phyloP scores from a whole-genome alignment of 345 rosid genomes.

The Turnera subulata region DNA sequence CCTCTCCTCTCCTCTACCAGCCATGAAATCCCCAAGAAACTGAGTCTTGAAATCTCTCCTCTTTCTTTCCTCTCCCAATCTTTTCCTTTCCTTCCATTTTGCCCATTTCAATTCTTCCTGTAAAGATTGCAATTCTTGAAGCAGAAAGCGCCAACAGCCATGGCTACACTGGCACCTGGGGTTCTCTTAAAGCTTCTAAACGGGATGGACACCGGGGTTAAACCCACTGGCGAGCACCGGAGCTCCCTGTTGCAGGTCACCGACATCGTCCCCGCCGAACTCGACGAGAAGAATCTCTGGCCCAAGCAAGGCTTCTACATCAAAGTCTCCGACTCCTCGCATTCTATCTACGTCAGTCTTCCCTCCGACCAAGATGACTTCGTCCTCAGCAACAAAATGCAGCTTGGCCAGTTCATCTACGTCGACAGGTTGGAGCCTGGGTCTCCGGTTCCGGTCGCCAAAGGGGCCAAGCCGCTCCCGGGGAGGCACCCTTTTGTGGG shows the following conservation, averaged over 20 bases:
- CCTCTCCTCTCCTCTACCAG: neutral
- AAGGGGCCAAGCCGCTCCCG: constrained; percentile 78
- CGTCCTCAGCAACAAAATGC: constrained; percentile 85
- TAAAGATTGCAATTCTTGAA: constrained; percentile 7
- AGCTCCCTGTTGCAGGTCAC: constrained; percentile 86
- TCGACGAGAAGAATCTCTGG: constrained; percentile 83
- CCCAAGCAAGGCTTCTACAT: constrained; percentile 92
- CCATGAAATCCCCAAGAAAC: constrained; percentile 13
- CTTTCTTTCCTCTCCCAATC: constrained; percentile 6
- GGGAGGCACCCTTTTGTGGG: constrained; percentile 89
- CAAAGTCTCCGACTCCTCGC: constrained; percentile 90
- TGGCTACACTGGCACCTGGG: constrained; percentile 88
- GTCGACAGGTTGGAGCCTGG: constrained; percentile 87
- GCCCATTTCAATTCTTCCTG: neutral
- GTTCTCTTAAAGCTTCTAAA: constrained; percentile 66
- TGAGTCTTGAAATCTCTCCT: neutral
- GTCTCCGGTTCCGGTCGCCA: constrained; percentile 82
- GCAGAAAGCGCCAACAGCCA: constrained; percentile 11
- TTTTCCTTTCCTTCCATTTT: neutral
- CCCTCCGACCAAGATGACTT: constrained; percentile 79
- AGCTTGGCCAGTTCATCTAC: constrained; percentile 89
- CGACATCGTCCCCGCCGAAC: constrained; percentile 91
- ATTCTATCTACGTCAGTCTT: constrained; percentile 83
- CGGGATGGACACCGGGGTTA: constrained; percentile 82
- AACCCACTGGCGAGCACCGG: constrained; percentile 82